phyloP scores from a whole-genome alignment of 2,329 filamentous ascomycete species.

The Rosellinia necatrix region DNA sequence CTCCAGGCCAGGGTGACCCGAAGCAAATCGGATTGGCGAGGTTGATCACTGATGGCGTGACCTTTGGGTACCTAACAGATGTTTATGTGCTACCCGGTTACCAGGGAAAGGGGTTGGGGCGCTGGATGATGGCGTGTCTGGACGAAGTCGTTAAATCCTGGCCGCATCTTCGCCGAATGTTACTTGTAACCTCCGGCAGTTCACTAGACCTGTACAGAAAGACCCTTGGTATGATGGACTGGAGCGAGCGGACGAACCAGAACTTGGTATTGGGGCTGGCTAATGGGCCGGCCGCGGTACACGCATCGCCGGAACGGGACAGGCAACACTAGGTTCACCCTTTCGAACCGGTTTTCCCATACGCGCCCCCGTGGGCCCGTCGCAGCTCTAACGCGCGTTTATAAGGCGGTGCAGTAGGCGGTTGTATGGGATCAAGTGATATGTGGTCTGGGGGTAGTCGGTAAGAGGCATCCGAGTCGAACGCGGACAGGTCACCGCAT shows the following conservation, averaged over 20 bases:
- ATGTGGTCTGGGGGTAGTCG: constrained; percentile 83
- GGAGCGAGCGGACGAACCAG: constrained; percentile 50
- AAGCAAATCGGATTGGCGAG: constrained; percentile 60
- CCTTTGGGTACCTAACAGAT: constrained; percentile 69
- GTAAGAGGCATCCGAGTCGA: constrained; percentile 95
- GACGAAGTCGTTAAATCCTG: constrained; percentile 52
- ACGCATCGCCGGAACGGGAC: constrained; percentile 13
- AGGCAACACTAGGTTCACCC: constrained; percentile 27
- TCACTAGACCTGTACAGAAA: constrained; percentile 51
- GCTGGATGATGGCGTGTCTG: constrained; percentile 58
- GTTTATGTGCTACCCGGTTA: constrained; percentile 57
- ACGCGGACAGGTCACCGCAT: constrained; percentile 93
- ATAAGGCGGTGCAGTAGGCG: constrained; percentile 94
- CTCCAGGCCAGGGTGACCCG: constrained; percentile 29
- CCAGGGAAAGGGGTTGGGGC: constrained; percentile 56
- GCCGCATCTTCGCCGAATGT: constrained; percentile 58
- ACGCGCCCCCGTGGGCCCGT: constrained; percentile 74
- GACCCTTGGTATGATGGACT: constrained; percentile 51
- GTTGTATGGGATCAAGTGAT: constrained; percentile 89
- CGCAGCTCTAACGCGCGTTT: constrained; percentile 86
- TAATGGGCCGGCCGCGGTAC: constrained; percentile 33
- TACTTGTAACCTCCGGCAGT: constrained; percentile 56
- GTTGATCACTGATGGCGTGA: constrained; percentile 71
- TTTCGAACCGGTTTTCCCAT: constrained; percentile 66
- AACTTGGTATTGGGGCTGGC: constrained; percentile 40